These are phyloP conservation scores for Starmerella vitae DNA, from an alignment of 805 yeast species.

Conservation along the genomic window DNA sequence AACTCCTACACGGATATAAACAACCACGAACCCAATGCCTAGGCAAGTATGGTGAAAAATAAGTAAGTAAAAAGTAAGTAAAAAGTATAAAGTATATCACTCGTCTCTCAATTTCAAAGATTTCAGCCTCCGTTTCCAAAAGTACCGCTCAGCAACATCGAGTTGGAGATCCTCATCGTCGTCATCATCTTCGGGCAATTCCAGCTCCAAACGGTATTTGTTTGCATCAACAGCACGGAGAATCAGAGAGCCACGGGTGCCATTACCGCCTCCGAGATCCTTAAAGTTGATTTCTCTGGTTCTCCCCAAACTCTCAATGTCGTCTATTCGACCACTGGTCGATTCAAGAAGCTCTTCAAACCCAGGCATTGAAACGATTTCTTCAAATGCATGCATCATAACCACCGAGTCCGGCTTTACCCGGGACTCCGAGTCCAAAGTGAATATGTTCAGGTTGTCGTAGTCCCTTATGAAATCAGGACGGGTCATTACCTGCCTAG, in stretches of 20 bases:
- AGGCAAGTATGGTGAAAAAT: not conserved
- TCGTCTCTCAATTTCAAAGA: not conserved
- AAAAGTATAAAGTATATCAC: not conserved
- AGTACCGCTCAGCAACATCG: conserved; percentile 14
- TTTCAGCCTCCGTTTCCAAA: conserved; percentile 15
- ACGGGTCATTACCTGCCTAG: conserved; percentile 73
- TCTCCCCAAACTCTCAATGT: conserved; percentile 63
- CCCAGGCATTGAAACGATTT: conserved; percentile 56
- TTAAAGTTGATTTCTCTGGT: conserved; percentile 64
- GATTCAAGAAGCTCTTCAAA: conserved; percentile 54
- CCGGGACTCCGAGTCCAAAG: conserved; percentile 54
- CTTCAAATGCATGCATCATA: conserved; percentile 82
- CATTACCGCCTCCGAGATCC: conserved; percentile 37
- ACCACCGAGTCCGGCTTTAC: conserved; percentile 76
- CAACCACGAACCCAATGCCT: too few species aligned
- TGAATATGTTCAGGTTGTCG: conserved; percentile 65
- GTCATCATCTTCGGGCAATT: conserved; percentile 19
- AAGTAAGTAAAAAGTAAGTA: not conserved
- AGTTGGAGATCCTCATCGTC: conserved; percentile 18
- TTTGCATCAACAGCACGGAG: not conserved
- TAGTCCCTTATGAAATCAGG: conserved; percentile 64
- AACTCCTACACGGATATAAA: too few species aligned
- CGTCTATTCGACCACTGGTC: conserved; percentile 54
- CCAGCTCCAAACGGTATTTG: conserved; percentile 12
- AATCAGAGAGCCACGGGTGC: conserved; percentile 19